These are phyloP conservation scores for Triglochin maritima DNA, from an alignment of 106 monocot species.

Conservation along the genomic window DNA sequence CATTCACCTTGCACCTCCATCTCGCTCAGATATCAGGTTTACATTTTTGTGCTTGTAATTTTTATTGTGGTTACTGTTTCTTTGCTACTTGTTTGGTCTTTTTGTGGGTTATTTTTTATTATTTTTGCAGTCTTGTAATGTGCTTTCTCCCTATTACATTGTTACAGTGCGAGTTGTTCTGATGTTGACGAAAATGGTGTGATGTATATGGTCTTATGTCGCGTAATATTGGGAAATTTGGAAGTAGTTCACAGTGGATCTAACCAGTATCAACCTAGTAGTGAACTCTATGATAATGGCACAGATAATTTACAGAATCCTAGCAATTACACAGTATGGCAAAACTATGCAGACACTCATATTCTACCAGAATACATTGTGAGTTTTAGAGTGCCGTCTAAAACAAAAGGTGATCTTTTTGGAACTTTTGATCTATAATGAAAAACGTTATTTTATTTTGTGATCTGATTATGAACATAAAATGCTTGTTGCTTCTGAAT, in stretches of 20 bases:
- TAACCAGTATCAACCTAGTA: conserved; percentile 45
- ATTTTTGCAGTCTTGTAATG: conserved; percentile 6
- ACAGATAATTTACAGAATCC: conserved; percentile 64
- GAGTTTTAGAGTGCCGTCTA: conserved; percentile 6
- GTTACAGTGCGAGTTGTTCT: conserved; percentile 53
- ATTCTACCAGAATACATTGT: conserved; percentile 63
- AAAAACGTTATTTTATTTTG: neutral
- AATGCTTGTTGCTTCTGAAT: neutral
- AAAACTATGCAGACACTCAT: conserved; percentile 36
- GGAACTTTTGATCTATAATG: neutral
- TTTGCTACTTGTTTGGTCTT: neutral
- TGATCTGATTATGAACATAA: neutral
- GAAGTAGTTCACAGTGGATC: conserved; percentile 44
- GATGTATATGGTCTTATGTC: conserved; percentile 57
- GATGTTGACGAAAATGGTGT: conserved; percentile 65
- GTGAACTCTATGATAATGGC: conserved; percentile 45
- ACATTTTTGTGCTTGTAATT: conserved; percentile 7
- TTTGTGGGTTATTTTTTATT: conserved; percentile 8
- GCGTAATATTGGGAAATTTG: conserved; percentile 64
- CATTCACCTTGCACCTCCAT: conserved; percentile 56
- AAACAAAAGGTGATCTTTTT: conserved; percentile 3
- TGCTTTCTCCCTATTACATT: conserved; percentile 9
- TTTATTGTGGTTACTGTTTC: neutral
- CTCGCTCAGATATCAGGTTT: conserved; percentile 54
- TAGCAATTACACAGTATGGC: conserved; percentile 61